Evolutionary conservation across 495 filamentous ascomycete species (phyloP).

Genomic region (Hypoxylon fuscum): DNA sequence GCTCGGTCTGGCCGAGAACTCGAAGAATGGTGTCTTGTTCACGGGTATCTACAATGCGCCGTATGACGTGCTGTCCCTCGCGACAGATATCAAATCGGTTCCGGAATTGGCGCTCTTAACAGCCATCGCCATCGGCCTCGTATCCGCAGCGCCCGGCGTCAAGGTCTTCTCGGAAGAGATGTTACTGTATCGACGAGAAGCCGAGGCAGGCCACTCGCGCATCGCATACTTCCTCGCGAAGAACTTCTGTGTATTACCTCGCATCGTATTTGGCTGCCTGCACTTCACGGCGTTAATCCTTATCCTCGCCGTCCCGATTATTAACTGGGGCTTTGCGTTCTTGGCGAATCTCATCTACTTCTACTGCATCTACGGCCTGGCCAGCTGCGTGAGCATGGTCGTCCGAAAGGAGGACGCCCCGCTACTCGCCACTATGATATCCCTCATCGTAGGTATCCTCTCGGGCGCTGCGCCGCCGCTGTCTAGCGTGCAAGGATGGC

Average conservation of each 20-base stretch:
- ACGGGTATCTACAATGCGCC: conserved; percentile 58
- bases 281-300: conserved; percentile 65
- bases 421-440: conserved; percentile 57
- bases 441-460: conserved; percentile 58
- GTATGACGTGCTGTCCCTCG: conserved; percentile 60
- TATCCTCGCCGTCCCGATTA: conserved; percentile 59
- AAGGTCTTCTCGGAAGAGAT: conserved; percentile 67
- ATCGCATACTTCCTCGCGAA: conserved; percentile 68
- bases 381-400: conserved; percentile 59
- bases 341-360: conserved; percentile 63
- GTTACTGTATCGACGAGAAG: conserved; percentile 61
- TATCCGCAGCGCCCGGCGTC: conserved; percentile 62
- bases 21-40: conserved; percentile 61
- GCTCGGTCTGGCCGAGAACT: conserved; percentile 61
- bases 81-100: conserved; percentile 57
- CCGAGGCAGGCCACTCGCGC: conserved; percentile 62
- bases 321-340: conserved; percentile 55
- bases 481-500: conserved; percentile 57
- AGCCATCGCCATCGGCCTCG: conserved; percentile 63
- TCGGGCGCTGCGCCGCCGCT: conserved; percentile 61
- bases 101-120: conserved; percentile 60
- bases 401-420: conserved; percentile 59
- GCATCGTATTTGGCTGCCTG: conserved; percentile 60
- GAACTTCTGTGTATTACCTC: conserved; percentile 54
- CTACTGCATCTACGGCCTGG: conserved; percentile 67